phyloP scores from a whole-genome alignment of 805 yeast species.

The Metschnikowia vanudenii region DNA sequence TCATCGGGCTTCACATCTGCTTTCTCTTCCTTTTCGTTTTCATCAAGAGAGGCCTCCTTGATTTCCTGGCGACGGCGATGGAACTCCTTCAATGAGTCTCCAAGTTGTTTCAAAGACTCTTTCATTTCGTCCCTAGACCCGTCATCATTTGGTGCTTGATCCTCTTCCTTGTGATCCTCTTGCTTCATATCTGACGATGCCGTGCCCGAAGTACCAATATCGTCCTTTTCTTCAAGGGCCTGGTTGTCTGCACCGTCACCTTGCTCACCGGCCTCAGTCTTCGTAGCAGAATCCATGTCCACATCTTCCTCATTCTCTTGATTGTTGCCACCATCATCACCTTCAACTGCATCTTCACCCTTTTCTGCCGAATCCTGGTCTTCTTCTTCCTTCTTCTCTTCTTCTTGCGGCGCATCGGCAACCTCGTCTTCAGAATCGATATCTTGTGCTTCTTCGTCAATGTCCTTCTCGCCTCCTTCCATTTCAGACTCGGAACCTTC shows the following conservation, averaged over 20 bases:
- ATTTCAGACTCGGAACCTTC: slow-evolving; percentile 27
- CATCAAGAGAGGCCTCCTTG: slow-evolving; percentile 53
- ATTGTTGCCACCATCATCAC: slow-evolving; percentile 54
- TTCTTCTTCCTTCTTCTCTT: slow-evolving; percentile 43
- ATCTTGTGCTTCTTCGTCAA: slow-evolving; percentile 30
- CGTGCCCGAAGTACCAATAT: slow-evolving; percentile 66
- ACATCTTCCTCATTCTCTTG: slow-evolving; percentile 42
- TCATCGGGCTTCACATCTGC: slow-evolving; percentile 78
- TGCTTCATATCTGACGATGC: slow-evolving; percentile 40
- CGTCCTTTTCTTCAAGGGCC: slow-evolving; percentile 57
- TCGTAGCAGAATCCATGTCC: slow-evolving; percentile 57
- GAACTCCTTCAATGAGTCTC: slow-evolving; percentile 88
- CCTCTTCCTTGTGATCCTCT: slow-evolving; percentile 32
- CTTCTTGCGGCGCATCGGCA: slow-evolving; percentile 32
- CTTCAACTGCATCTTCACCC: slow-evolving; percentile 43
- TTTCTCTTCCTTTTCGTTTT: slow-evolving; percentile 52
- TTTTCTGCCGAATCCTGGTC: slow-evolving; percentile 26
- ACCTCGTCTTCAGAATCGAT: slow-evolving; percentile 32
- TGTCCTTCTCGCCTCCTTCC: slow-evolving; percentile 20
- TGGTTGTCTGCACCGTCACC: slow-evolving; percentile 62
- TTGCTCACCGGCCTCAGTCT: slow-evolving; percentile 57
- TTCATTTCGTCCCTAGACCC: slow-evolving; percentile 64
- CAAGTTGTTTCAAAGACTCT: slow-evolving; percentile 81
- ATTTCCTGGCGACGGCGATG: slow-evolving; percentile 90
- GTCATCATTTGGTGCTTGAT: slow-evolving; percentile 42